A percentile compares a stretch with the other conserved stretches of the same genome.
These are phyloP conservation scores for Nemophila menziesii DNA, from an alignment of 257 asterid species.

Conservation along the genomic window DNA sequence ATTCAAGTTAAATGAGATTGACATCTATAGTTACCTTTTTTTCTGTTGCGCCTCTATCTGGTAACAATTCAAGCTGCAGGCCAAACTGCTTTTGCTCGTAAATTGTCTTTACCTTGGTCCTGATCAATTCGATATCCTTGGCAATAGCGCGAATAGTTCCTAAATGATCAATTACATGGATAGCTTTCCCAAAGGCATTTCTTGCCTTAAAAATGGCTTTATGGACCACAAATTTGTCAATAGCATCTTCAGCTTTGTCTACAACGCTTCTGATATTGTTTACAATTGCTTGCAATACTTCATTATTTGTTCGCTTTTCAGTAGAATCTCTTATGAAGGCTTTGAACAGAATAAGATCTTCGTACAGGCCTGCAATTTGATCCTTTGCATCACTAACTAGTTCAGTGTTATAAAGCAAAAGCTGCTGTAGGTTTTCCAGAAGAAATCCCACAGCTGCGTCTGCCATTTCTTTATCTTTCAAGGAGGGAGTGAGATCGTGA, in stretches of 20 bases:
- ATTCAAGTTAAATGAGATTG: not conserved
- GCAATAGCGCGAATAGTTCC: conserved; percentile 26
- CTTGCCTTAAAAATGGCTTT: conserved; percentile 40
- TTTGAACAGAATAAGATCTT: conserved; percentile 31
- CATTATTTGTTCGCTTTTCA: conserved; percentile 25
- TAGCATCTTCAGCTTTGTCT: conserved; percentile 21
- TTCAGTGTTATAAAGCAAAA: conserved; percentile 6
- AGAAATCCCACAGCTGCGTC: conserved; percentile 45
- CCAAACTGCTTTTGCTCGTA: not conserved
- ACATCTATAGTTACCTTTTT: not conserved
- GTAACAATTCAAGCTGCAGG: not conserved
- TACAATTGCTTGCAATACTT: conserved; percentile 3
- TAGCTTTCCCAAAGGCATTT: conserved; percentile 37
- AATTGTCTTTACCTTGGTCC: not conserved
- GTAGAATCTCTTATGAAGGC: conserved; percentile 37
- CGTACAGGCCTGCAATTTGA: conserved; percentile 25
- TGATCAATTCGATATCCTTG: conserved; percentile 11
- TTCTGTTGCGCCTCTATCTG: not conserved
- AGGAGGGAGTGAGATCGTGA: too few species aligned
- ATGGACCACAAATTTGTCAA: conserved; percentile 11
- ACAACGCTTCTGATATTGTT: conserved; percentile 13
- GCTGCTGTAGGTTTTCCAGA: conserved; percentile 36
- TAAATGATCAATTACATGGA: conserved; percentile 26
- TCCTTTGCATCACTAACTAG: not conserved
- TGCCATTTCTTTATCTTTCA: not conserved